Evolutionary conservation across 2,329 filamentous ascomycete species (phyloP).

Genomic region (Sarocladium brachiariae): DNA sequence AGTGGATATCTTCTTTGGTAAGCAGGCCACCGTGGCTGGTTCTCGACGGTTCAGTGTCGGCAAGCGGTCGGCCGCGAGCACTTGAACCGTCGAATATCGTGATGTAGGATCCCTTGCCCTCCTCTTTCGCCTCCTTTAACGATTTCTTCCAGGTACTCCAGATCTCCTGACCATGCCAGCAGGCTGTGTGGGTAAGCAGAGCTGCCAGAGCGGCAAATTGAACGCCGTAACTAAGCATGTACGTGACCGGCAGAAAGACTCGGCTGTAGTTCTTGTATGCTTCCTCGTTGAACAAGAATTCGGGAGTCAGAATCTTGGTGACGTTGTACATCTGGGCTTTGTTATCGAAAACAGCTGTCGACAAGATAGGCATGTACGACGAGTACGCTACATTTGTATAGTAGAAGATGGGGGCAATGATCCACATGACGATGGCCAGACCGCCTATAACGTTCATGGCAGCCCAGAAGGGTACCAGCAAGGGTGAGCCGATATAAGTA

Average conservation of each 20-base stretch:
- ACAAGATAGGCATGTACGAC: constrained; percentile 81
- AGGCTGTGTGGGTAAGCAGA: constrained; percentile 70
- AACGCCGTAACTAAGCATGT: constrained; percentile 77
- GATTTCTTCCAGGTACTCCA: constrained; percentile 69
- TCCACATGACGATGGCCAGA: constrained; percentile 77
- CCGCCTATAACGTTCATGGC: constrained; percentile 79
- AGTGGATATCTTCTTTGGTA: constrained; percentile 73
- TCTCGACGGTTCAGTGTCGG: constrained; percentile 25
- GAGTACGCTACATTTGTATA: constrained; percentile 75
- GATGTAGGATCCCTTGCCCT: constrained; percentile 44
- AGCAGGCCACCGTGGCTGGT: constrained; percentile 49
- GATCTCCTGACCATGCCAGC: constrained; percentile 82
- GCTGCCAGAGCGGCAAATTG: constrained; percentile 80
- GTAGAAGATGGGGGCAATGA: constrained; percentile 71
- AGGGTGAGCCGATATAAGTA: constrained; percentile 77
- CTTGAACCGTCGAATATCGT: constrained; percentile 29
- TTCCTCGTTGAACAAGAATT: constrained; percentile 70
- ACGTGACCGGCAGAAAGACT: constrained; percentile 80
- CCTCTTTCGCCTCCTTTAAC: constrained; percentile 53
- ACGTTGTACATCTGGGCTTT: constrained; percentile 75
- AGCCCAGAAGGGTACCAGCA: constrained; percentile 81
- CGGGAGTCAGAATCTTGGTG: constrained; percentile 66
- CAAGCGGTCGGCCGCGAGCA: constrained; percentile 11
- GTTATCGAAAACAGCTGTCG: constrained; percentile 80
- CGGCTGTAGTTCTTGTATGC: constrained; percentile 77